Percentiles rank a stretch among this genome's conserved stretches.
Conservation (phyloP, 345 rosid species). For the Erodium maritimum region DNA sequence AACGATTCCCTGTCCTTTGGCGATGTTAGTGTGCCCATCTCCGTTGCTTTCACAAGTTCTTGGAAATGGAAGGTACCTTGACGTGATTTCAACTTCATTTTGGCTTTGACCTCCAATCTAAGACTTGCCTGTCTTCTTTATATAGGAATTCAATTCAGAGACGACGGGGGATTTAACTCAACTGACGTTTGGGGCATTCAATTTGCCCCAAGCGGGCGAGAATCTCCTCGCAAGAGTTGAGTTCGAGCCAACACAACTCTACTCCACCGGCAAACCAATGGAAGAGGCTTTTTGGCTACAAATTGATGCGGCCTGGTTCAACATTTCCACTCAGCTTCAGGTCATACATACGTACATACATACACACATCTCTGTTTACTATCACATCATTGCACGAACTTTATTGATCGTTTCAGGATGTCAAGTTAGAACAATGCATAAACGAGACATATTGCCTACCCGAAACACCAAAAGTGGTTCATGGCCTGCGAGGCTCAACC, state of each 20-base stretch:
- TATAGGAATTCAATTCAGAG: constrained; percentile 18
- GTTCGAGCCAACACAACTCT: constrained; percentile 18
- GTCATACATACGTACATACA: constrained; percentile 4
- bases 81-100: too few species aligned
- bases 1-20: constrained; percentile 18
- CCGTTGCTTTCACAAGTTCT: constrained; percentile 19
- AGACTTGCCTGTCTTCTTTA: too few species aligned
- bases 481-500: constrained; percentile 21
- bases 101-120: not conserved
- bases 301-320: constrained; percentile 16
- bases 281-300: constrained; percentile 25
- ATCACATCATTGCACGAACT: too few species aligned
- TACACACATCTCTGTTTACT: too few species aligned
- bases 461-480: constrained; percentile 13
- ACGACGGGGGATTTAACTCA: constrained; percentile 14
- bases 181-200: constrained; percentile 24
- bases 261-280: constrained; percentile 15
- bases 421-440: constrained; percentile 13
- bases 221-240: constrained; percentile 20
- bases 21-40: constrained; percentile 20
- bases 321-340: constrained; percentile 16
- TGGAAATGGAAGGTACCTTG: constrained; percentile 35
- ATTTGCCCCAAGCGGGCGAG: constrained; percentile 18
- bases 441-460: constrained; percentile 24
- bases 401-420: constrained; percentile 10